Base-by-base conservation (phyloP, 2,329 filamentous ascomycete genomes). In the Aphanoascus verrucosus region DNA sequence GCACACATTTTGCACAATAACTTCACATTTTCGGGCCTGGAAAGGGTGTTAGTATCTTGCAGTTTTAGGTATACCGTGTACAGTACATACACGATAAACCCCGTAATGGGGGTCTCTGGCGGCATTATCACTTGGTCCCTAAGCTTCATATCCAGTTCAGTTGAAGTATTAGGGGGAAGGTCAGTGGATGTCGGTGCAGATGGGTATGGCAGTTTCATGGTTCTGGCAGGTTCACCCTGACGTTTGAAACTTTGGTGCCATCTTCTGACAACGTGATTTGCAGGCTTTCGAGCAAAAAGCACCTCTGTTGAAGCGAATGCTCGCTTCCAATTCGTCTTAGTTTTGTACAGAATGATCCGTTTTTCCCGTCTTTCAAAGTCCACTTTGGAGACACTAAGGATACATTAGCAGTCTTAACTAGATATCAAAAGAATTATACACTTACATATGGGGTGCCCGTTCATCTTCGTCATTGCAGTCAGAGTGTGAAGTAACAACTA, bases 1-100 rank as follows among this genome's bases (percentile, higher is more conserved):
- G 57, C 51, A 41, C 60, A 62, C 7, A 57, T 60, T 42, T 57
- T 60, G 49, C 60, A 62, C 17, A 53, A 55, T 23, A 62, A 43
- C 4, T 46, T 56, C 3, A 62, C 45, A 1, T 59, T 59, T 49
- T 58, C 41, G 1, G 58, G 60, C 12, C 59, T 61, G 23, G 20
- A 28, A 17, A 20, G 40, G 11, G 20, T 41, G 9, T 15, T 4
- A 38, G n/a, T 11, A 38, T 2, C 4, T 12, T 40, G 47, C 19
- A 34, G 34, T 3, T 19, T 5, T 8, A 17, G 11, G 1, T 15
- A n/a, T 11, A 31, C n/a, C 32, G 20, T 9, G 6, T 20, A 14
- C 28, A 37, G 35, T 14, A 50, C 55, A 23, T 49, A 56, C 55
- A 57, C 37, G 23, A 53, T 14, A 12, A 54, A 17, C 5, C 31